Evolutionary conservation across 345 rosid genomes (phyloP), one percentile per base, ranked within the genome.

Genomic region (Euclidium syriacum): DNA sequence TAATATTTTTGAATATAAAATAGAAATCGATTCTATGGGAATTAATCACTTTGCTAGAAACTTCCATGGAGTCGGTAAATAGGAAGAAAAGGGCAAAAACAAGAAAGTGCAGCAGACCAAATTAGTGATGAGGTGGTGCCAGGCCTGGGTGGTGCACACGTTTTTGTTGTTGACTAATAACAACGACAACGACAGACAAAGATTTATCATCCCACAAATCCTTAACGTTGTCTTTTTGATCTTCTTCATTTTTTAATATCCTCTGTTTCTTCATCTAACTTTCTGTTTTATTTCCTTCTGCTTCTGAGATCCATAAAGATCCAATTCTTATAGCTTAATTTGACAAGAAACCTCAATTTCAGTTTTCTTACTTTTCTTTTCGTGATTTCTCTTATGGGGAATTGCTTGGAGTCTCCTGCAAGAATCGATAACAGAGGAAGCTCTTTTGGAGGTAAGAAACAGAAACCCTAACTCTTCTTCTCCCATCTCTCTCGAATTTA

Each of bases 321-420:
- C 40, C 3, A 12, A 39, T 48, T 59, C 48, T 6, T 60, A 17
- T 32, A 50, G 6, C 59, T 20, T 22, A 38, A 18, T 18, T 24
- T 0, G 3, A 51, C 36, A 32, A 49, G 44, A 39, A 58, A 29
- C 57, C 11, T 57, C 51, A 4, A 46, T 55, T 44, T 46, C 20
- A 19, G n/a, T 36, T 66, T 38, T 16, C 14, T 35, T 36, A 41
- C 11, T 26, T 58, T 26, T 10, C 14, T 20, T 32, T 19, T 33
- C 10, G 10, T 46, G 52, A 43, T 29, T 38, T 46, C 14, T 55
- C 50, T 33, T 12, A 87, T 85, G 95, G 91, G 91, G 0, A 87
- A 87, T 72, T 87, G 91, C 75, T 64, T 85, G 29, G 46, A 7
- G 64, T 85, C 81, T 74, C 60, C 85, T 41, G 75, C 85, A 43